Conservation (phyloP, 1,284 basidiomycete genomes). For the Blastosporella zonata region DNA sequence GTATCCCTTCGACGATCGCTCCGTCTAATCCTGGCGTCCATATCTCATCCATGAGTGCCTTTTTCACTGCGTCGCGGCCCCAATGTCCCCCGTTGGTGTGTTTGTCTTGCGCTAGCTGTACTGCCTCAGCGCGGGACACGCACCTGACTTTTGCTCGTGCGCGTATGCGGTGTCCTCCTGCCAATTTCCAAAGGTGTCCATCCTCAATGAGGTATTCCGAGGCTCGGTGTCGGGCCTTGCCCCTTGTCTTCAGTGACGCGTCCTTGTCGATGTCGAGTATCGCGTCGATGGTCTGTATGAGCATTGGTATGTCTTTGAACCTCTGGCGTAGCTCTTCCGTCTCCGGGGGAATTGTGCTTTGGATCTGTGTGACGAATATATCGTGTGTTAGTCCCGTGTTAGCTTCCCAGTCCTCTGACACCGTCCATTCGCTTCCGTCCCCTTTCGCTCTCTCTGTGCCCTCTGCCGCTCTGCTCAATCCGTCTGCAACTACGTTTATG, state of each 20-base stretch:
- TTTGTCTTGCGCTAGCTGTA: neutral
- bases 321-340: conserved; percentile 17
- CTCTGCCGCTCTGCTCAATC: conserved; percentile 22
- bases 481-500: conserved; percentile 24
- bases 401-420: conserved; percentile 25
- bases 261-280: conserved; percentile 21
- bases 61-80: conserved; percentile 4
- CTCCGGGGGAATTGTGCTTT: neutral
- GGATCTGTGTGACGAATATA: conserved; percentile 18
- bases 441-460: conserved; percentile 15
- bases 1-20: neutral
- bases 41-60: conserved; percentile 1
- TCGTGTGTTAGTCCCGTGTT: conserved; percentile 24
- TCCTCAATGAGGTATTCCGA: conserved; percentile 29
- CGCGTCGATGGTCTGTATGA: conserved; percentile 27
- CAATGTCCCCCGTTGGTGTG: conserved; percentile 8
- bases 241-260: neutral
- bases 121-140: conserved; percentile 16
- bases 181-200: conserved; percentile 30
- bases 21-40: neutral
- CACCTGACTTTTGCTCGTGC: conserved; percentile 15
- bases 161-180: conserved; percentile 15
- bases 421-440: conserved; percentile 32
- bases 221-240: conserved; percentile 26
- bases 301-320: conserved; percentile 27